Evolutionary conservation across 257 asterid species (phyloP).

Genomic region (Cordia subcordata): DNA sequence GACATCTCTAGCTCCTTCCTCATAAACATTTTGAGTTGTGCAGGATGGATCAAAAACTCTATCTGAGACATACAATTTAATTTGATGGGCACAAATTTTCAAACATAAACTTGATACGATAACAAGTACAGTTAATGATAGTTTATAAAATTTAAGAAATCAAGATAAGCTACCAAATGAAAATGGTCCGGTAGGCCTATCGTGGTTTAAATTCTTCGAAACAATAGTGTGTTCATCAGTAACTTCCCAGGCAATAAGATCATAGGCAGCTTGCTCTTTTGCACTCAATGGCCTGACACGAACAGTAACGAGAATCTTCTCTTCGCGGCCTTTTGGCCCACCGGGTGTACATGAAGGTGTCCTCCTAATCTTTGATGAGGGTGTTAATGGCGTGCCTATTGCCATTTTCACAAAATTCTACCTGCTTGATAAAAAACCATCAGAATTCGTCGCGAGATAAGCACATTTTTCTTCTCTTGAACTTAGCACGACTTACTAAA

Average conservation of each 20-base stretch:
- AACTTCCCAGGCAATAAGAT: constrained; percentile 87
- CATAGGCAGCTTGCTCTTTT: constrained; percentile 78
- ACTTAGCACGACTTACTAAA: too few relatives aligned
- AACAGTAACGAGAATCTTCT: constrained; percentile 85
- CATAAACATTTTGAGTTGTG: constrained; percentile 71
- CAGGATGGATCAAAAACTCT: constrained; percentile 72
- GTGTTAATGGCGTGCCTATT: constrained; percentile 53
- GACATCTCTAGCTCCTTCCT: constrained; percentile 86
- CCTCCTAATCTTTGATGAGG: constrained; percentile 58
- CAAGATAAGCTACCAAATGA: constrained; percentile 46
- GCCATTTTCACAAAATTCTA: constrained; percentile 44
- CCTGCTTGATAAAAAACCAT: constrained; percentile 16
- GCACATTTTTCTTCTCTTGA: too few relatives aligned
- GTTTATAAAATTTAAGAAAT: neutral
- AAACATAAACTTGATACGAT: constrained; percentile 2
- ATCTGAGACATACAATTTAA: constrained; percentile 41
- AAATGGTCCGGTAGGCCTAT: constrained; percentile 61
- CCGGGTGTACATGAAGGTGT: constrained; percentile 70
- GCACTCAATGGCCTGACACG: constrained; percentile 85
- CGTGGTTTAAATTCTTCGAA: constrained; percentile 78
- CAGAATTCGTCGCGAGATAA: too few relatives aligned
- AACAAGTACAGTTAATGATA: neutral
- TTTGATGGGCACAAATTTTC: neutral
- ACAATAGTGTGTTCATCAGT: constrained; percentile 54
- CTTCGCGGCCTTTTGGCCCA: constrained; percentile 58